A percentile compares a stretch with the other conserved stretches of the same genome.
Evolutionary conservation across 192 early-diverging fungal genomes (phyloP).

Genomic region (Dimargaris xerosporica): DNA sequence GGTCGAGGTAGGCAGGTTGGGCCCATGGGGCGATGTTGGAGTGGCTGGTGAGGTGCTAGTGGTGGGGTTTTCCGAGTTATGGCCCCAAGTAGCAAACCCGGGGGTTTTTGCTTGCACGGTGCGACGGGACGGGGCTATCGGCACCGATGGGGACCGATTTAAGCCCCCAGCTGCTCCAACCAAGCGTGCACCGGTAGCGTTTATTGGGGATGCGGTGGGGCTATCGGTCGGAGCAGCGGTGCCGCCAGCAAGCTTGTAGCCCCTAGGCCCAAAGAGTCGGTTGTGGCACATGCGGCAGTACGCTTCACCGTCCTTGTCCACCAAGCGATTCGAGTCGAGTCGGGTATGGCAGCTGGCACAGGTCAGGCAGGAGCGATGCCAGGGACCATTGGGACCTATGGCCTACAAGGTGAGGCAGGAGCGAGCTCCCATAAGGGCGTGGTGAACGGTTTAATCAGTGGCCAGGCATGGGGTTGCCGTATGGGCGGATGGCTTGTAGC

Average conservation of each 20-base stretch:
- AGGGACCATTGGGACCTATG: constrained; percentile 28
- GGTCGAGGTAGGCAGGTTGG: background rate
- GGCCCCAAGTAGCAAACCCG: constrained; percentile 1
- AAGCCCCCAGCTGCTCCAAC: background rate
- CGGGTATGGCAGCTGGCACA: constrained; percentile 27
- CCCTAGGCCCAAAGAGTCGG: constrained; percentile 17
- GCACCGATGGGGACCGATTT: constrained; percentile 1
- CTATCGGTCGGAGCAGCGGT: background rate
- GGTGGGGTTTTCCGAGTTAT: background rate
- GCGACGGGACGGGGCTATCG: background rate
- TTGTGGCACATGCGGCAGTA: constrained; percentile 29
- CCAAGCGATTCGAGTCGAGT: constrained; percentile 24
- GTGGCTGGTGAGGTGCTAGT: background rate
- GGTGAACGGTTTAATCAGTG: background rate
- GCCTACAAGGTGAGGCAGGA: constrained; percentile 9
- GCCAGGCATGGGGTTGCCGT: background rate
- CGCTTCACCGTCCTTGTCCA: constrained; percentile 32
- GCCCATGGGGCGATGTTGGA: background rate
- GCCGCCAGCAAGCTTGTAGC: constrained; percentile 5
- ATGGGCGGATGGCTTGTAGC: background rate
- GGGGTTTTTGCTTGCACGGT: background rate
- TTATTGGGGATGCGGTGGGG: background rate
- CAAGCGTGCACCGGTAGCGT: background rate
- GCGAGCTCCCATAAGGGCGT: background rate
- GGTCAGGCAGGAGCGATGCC: constrained; percentile 31